Conservation (phyloP, 805 yeast genomes). For the Candida methanosorbosa region DNA sequence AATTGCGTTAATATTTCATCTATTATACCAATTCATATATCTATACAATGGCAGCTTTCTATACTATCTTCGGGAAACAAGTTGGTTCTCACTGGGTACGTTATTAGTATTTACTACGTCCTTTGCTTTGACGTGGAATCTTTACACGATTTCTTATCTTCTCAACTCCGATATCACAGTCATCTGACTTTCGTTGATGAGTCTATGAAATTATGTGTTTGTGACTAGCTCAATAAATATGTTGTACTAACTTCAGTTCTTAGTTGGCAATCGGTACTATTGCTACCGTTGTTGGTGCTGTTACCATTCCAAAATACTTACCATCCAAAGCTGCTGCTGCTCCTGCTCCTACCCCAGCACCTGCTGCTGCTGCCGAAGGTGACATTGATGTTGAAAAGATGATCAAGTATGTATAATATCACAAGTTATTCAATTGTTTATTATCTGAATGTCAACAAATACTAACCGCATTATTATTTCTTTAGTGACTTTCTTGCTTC, state of each 20-base stretch:
- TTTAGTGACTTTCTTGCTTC: conserved; percentile 19
- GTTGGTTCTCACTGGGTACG: conserved; percentile 72
- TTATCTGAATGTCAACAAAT: not conserved
- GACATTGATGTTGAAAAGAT: conserved; percentile 25
- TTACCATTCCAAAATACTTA: conserved; percentile 45
- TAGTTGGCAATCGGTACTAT: conserved; percentile 77
- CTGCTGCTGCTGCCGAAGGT: conserved; percentile 26
- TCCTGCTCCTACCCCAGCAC: conserved; percentile 51
- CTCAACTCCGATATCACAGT: not conserved
- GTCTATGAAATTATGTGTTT: not conserved
- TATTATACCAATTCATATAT: not conserved
- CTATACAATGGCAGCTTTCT: conserved; percentile 65
- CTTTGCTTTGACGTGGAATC: too few species aligned
- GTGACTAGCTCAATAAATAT: too few species aligned
- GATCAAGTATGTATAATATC: conserved; percentile 17
- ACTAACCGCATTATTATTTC: not conserved
- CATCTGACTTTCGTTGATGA: not conserved
- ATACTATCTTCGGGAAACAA: conserved; percentile 74
- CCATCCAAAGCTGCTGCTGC: conserved; percentile 32
- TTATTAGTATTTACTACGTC: too few species aligned
- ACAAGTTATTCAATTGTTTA: not conserved
- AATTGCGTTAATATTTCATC: too few species aligned
- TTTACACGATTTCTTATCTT: not conserved
- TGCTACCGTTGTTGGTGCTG: conserved; percentile 49
- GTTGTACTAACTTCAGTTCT: too few species aligned